Base-by-base conservation (phyloP, 1,284 basidiomycete genomes). In the Fomes fomentarius region DNA sequence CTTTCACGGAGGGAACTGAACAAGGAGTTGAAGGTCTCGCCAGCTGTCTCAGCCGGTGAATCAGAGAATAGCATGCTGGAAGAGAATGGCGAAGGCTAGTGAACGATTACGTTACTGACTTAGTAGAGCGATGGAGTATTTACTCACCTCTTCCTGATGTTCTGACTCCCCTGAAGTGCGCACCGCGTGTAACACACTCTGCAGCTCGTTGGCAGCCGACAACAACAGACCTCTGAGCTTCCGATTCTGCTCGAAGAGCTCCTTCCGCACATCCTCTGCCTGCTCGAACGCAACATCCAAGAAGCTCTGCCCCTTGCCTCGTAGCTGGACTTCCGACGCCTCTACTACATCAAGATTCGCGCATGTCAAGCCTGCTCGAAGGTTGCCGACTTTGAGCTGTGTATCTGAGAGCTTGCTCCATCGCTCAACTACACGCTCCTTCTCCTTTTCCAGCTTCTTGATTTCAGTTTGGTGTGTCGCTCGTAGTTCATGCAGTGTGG, bases 401-500 rank as follows among this genome's bases (percentile, higher is more conserved):
- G 79, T 72, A 58, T 89, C 89, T 5, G 82, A 74, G 15, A 94
- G 68, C 66, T 87, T 92, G 21, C 79, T 75, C 84, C 91, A 91
- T 58, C 86, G 85, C 35, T 91, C 89, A n/a, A 83, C 65, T 62
- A 91, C 84, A 25, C 85, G 82, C 63, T 94, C 93, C 26, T 89
- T 72, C 50, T 94, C 92, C 61, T 87, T 85, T 64, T 96, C 93
- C 60, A 80, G 81, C 72, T 87, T 91, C 78, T 89, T 93, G 26
- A 91, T 70, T 65, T 95, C 93, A 33, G 83, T 79, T 65, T 85
- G 77, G 59, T 91, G 81, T 0, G 84, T 80, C 33, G 82, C 75
- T 22, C 91, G 83, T 8, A 91, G 72, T 17, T 80, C 80, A 62
- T 89, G 87, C 6, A 91, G 66, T 0, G 82, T 69, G 1, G 81